phyloP scores from a whole-genome alignment of 805 yeast genomes.

The Cyberlindnera amylophila region DNA sequence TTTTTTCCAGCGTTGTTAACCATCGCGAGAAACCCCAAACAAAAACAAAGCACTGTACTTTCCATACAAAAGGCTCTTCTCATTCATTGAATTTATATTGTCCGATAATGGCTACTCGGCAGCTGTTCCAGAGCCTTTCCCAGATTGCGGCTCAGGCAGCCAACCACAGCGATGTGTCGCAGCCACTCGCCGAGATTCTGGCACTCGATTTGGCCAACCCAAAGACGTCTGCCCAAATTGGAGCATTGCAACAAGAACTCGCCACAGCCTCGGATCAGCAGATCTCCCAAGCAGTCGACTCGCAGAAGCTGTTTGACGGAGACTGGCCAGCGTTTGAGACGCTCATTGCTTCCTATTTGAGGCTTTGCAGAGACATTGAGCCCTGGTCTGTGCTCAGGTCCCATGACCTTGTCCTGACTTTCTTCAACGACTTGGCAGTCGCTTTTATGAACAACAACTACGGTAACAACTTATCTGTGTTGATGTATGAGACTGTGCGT shows the following conservation, averaged over 20 bases:
- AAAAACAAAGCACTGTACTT: background rate
- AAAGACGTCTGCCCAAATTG: constrained; percentile 6
- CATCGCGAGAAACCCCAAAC: background rate
- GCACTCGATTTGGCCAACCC: constrained; percentile 12
- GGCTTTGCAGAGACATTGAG: constrained; percentile 45
- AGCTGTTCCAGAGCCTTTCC: background rate
- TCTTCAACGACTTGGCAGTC: constrained; percentile 42
- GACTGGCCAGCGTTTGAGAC: constrained; percentile 43
- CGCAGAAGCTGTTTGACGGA: constrained; percentile 29
- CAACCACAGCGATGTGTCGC: background rate
- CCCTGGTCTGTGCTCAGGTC: constrained; percentile 54
- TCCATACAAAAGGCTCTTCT: background rate
- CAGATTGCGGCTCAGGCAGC: background rate
- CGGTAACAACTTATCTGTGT: constrained; percentile 36
- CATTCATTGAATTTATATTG: too few species aligned
- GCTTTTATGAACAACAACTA: constrained; percentile 43
- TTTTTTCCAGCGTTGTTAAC: background rate
- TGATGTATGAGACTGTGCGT: constrained; percentile 36
- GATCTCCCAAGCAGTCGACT: constrained; percentile 24
- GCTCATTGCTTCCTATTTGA: constrained; percentile 39
- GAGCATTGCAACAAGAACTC: constrained; percentile 21
- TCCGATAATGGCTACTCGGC: background rate
- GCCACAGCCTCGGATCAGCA: constrained; percentile 11
- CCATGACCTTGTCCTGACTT: constrained; percentile 49
- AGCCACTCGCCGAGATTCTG: constrained; percentile 10